These are phyloP conservation scores for Climacium dendroides DNA, from an alignment of 225 moss, liverwort and hornwort species.

Conservation along the genomic window DNA sequence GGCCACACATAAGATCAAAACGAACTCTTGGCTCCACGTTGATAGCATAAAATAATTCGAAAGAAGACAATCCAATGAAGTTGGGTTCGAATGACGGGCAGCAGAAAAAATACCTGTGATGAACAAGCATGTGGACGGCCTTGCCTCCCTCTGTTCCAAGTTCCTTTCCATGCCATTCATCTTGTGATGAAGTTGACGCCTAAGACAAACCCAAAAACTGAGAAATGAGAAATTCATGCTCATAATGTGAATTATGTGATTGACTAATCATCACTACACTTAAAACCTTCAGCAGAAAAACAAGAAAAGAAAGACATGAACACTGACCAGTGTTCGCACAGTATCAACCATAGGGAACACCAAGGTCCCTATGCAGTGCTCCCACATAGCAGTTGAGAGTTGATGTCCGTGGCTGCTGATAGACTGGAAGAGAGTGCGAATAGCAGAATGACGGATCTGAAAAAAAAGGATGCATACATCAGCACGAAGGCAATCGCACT, in stretches of 20 bases:
- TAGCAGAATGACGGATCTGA: conserved; percentile 85
- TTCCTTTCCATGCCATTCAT: conserved; percentile 92
- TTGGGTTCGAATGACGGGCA: neutral
- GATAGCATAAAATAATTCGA: neutral
- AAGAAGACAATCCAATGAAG: neutral
- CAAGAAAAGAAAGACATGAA: neutral
- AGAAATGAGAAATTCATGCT: neutral
- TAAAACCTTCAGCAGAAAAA: neutral
- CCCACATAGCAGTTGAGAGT: conserved; percentile 80
- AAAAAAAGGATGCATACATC: neutral
- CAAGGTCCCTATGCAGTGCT: conserved; percentile 73
- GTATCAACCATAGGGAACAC: conserved; percentile 88
- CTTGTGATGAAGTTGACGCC: conserved; percentile 94
- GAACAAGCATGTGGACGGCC: conserved; percentile 98
- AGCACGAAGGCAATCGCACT: neutral
- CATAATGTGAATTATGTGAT: neutral
- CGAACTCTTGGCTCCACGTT: neutral
- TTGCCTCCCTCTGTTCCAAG: conserved; percentile 96
- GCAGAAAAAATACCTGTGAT: conserved; percentile 49
- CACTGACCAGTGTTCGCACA: conserved; percentile 62
- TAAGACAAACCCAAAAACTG: neutral
- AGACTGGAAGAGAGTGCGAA: conserved; percentile 95
- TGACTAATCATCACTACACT: neutral
- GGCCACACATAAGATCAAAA: neutral
- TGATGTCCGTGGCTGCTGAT: conserved; percentile 85